Percentiles rank a stretch among this genome's conserved stretches.
These are phyloP conservation scores for Cryphonectria radicalis DNA, from an alignment of 2,329 filamentous ascomycete species.

Conservation along the genomic window DNA sequence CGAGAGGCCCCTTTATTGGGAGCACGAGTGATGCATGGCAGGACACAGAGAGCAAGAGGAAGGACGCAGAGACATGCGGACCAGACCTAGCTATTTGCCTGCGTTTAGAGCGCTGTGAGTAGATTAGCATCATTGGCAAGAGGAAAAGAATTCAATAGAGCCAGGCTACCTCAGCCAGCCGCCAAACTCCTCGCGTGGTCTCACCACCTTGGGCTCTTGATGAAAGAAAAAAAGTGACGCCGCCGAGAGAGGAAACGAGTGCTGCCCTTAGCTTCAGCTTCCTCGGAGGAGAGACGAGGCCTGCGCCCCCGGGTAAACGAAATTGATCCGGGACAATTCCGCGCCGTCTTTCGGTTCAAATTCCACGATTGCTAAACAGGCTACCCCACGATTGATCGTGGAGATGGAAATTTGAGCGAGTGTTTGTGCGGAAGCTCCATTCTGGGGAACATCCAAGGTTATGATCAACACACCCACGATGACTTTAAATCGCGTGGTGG, in stretches of 20 bases:
- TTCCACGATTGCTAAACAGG: conserved; percentile 1
- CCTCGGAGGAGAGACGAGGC: not conserved
- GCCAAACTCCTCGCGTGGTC: not conserved
- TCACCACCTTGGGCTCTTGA: not conserved
- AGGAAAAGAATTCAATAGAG: conserved; percentile 5
- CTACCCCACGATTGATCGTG: conserved; percentile 12
- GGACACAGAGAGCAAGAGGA: not conserved
- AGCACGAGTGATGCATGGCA: not conserved
- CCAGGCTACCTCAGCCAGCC: conserved; percentile 5
- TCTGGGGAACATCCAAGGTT: not conserved
- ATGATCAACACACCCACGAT: conserved; percentile 3
- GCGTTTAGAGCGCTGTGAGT: conserved; percentile 7
- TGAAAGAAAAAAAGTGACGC: not conserved
- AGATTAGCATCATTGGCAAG: conserved; percentile 3
- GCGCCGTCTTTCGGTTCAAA: not conserved
- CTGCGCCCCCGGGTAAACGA: not conserved
- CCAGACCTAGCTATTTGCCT: not conserved
- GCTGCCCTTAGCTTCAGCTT: not conserved
- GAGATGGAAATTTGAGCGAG: conserved; percentile 14
- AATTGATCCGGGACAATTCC: not conserved
- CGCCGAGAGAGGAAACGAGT: not conserved
- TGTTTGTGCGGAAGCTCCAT: conserved; percentile 8
- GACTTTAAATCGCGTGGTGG: not conserved
- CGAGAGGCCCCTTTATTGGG: not conserved
- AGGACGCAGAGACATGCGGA: not conserved